Evolutionary conservation across 345 rosid species (phyloP).

Genomic region (Syzygium oleosum): DNA sequence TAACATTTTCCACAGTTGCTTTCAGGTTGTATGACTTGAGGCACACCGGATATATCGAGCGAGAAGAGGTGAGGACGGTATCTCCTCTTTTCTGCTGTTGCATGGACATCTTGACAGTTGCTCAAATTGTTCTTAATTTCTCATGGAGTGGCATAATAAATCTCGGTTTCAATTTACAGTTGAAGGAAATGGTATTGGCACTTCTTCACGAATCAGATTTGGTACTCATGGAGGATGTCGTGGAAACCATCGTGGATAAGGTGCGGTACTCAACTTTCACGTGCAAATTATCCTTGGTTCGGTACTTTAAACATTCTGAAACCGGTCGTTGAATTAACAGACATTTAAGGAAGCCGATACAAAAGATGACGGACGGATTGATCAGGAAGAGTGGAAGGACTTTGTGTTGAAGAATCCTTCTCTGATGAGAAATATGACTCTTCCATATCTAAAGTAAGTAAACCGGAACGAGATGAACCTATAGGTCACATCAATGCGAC

Average conservation of each 20-base stretch:
- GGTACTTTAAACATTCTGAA: background rate
- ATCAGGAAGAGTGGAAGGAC: slow-evolving; percentile 73
- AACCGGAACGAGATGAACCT: background rate
- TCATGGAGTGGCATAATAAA: background rate
- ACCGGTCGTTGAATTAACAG: slow-evolving; percentile 14
- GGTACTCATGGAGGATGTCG: slow-evolving; percentile 42
- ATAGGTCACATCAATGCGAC: background rate
- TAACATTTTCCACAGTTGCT: slow-evolving; percentile 35
- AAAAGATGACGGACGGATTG: slow-evolving; percentile 61
- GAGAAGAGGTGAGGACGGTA: slow-evolving; percentile 28
- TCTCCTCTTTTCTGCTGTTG: background rate
- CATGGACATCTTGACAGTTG: background rate
- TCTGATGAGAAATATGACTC: slow-evolving; percentile 77
- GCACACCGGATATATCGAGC: slow-evolving; percentile 50
- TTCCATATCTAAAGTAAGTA: slow-evolving; percentile 69
- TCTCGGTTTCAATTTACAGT: slow-evolving; percentile 15
- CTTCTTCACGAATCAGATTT: slow-evolving; percentile 77
- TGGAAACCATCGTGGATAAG: slow-evolving; percentile 65
- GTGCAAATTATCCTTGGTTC: background rate
- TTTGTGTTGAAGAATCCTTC: slow-evolving; percentile 58
- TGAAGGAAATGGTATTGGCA: slow-evolving; percentile 82
- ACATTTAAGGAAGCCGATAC: slow-evolving; percentile 55
- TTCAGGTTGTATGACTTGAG: slow-evolving; percentile 54
- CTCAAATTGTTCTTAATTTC: background rate
- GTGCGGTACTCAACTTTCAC: slow-evolving; percentile 16